A percentile compares a stretch with the other conserved stretches of the same genome.
phyloP scores from a whole-genome alignment of 768 basidiomycete genomes.

The Calocera viscosa region DNA sequence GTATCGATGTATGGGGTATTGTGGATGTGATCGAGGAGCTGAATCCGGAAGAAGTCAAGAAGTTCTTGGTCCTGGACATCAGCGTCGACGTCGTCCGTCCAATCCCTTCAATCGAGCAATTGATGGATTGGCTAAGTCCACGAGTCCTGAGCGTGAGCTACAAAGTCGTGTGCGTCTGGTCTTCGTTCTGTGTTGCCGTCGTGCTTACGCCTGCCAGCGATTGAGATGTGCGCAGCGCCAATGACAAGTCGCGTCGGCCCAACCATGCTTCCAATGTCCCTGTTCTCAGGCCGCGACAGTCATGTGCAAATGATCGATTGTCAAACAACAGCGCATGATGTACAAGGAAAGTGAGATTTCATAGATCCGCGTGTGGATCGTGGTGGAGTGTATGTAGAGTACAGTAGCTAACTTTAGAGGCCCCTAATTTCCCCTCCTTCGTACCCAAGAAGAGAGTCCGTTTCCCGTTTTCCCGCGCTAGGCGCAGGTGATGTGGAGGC shows the following conservation, averaged over 20 bases:
- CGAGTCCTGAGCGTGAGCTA: too few species aligned
- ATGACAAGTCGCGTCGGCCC: background rate
- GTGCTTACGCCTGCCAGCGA: too few species aligned
- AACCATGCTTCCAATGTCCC: background rate
- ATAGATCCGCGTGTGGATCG: conserved; percentile 9
- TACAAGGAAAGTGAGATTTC: background rate
- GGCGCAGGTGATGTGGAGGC: background rate
- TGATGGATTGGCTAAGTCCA: too few species aligned
- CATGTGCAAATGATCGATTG: background rate
- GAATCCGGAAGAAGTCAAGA: background rate
- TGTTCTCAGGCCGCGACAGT: background rate
- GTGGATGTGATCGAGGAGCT: background rate
- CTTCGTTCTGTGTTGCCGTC: too few species aligned
- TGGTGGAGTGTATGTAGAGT: background rate
- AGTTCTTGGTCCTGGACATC: too few species aligned
- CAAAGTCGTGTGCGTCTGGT: too few species aligned
- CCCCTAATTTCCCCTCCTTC: background rate
- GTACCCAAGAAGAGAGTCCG: background rate
- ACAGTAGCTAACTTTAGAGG: background rate
- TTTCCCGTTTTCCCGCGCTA: background rate
- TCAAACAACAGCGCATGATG: background rate
- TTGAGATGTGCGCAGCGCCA: too few species aligned
- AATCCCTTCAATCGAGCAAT: too few species aligned
- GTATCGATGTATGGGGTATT: background rate
- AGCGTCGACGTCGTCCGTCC: too few species aligned